Percentiles rank a stretch among this genome's conserved stretches.
Evolutionary conservation across 352 stramenopile species (phyloP).

Genomic region (Phytopythium litorale): DNA sequence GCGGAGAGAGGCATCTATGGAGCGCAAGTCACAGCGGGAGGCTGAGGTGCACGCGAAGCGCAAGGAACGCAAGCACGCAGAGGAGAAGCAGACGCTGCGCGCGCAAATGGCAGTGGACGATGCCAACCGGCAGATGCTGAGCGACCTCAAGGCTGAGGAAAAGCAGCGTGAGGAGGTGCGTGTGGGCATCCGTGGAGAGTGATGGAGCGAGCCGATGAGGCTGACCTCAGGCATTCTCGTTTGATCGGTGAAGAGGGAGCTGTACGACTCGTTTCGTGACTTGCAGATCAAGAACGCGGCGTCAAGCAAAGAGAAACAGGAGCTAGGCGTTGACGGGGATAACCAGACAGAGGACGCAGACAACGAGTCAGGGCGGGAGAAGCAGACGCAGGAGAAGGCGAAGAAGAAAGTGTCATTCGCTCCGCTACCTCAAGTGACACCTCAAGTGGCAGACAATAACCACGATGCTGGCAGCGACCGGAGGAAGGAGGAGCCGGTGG

Average conservation of each 20-base stretch:
- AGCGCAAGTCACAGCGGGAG: conserved; percentile 44
- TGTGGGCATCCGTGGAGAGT: neutral
- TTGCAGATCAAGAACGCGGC: conserved; percentile 20
- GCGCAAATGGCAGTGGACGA: conserved; percentile 83
- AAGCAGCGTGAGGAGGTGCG: conserved; percentile 72
- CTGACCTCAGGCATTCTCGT: neutral
- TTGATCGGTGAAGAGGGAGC: conserved; percentile 23
- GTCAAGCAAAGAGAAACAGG: neutral
- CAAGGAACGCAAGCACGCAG: conserved; percentile 49
- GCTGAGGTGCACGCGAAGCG: conserved; percentile 34
- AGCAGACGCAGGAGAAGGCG: conserved; percentile 9
- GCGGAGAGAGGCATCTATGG: conserved; percentile 57
- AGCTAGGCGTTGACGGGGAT: neutral
- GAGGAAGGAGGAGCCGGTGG: conserved; percentile 7
- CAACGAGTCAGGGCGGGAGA: neutral
- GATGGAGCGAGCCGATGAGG: neutral
- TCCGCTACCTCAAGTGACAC: conserved; percentile 2
- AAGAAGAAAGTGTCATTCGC: conserved; percentile 46
- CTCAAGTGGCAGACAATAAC: conserved; percentile 8
- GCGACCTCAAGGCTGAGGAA: conserved; percentile 70
- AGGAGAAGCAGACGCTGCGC: conserved; percentile 71
- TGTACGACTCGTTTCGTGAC: conserved; percentile 73
- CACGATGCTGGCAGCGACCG: neutral
- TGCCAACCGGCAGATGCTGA: conserved; percentile 62
- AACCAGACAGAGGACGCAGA: conserved; percentile 10